Evolutionary conservation across 306 rosid species (phyloP), one percentile per base, ranked within the genome.

Genomic region (Alnus glutinosa): DNA sequence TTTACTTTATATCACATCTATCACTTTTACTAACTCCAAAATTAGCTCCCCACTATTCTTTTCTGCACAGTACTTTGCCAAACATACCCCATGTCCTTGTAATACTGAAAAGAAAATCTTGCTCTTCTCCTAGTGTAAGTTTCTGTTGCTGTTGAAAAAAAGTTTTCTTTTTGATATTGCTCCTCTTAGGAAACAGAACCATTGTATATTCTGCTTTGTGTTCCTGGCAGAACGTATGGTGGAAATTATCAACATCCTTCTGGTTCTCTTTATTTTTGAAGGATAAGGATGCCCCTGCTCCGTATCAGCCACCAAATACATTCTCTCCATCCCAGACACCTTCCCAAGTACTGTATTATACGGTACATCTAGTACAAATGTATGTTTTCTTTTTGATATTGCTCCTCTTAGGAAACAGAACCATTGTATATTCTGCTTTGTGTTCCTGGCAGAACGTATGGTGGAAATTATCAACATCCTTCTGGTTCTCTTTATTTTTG

Each of bases 241-340:
- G 93, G 82, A 23, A 90, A 76, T 87, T 90, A 89, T 78, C 90
- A 87, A 74, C 93, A 86, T 76, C 78, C 83, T 57, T 78, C 44
- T 34, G 79, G 77, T 75, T 76, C 88, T 71, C 71, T 83, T 19
- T 89, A 88, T n/a, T 79, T 92, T 84, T 48, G 71, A 90, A 74
- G 92, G 91, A 5, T 89, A 90, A 62, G 59, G 82, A 34, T 55
- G 77, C 83, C 85, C 79, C 93, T 42, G 70, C 83, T 58, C 79
- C 84, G 32, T 88, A 83, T 77, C 94, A 84, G 87, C 89, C 88
- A 70, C 89, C 89, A 73, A 78, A 74, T 50, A 67, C 93, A 76
- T 95, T 93, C 88, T 83, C 91, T 85, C 98, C 98, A 67, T 69
- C 92, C 8, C 95, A 79, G 73, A 6, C 91, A 61, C 83, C 90